Conservation (phyloP, 345 rosid genomes). For the Brassica nigra region DNA sequence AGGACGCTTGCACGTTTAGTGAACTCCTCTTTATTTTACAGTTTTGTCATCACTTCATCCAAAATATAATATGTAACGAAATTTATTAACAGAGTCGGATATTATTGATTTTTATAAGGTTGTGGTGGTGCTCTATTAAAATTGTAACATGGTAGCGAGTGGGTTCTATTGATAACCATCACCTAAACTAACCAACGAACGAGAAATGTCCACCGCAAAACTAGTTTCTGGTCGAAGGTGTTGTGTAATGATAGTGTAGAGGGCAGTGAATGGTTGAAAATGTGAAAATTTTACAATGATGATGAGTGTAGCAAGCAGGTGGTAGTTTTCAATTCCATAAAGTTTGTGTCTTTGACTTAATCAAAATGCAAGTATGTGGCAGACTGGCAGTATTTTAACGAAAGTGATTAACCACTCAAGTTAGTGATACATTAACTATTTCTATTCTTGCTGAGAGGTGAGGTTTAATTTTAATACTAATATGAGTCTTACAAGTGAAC, state of each 20-base stretch:
- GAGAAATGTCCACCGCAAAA: not conserved
- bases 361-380: not conserved
- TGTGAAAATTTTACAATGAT: not conserved
- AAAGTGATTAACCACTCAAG: not conserved
- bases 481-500: not conserved
- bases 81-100: not conserved
- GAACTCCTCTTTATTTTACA: not conserved
- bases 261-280: not conserved
- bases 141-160: not conserved
- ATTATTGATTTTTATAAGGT: not conserved
- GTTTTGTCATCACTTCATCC: not conserved
- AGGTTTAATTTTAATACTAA: not conserved
- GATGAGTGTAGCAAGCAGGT: not conserved
- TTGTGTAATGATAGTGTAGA: not conserved
- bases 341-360: not conserved
- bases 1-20: constrained; percentile 31
- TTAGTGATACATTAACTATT: not conserved
- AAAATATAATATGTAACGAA: not conserved
- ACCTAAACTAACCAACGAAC: not conserved
- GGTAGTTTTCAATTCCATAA: not conserved
- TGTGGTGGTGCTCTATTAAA: not conserved
- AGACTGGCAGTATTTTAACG: not conserved
- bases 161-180: not conserved
- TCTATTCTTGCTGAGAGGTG: not conserved
- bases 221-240: not conserved